Percentiles rank a stretch among this genome's conserved stretches.
phyloP scores from a whole-genome alignment of 345 rosid genomes.

The Melaleuca quinquenervia region DNA sequence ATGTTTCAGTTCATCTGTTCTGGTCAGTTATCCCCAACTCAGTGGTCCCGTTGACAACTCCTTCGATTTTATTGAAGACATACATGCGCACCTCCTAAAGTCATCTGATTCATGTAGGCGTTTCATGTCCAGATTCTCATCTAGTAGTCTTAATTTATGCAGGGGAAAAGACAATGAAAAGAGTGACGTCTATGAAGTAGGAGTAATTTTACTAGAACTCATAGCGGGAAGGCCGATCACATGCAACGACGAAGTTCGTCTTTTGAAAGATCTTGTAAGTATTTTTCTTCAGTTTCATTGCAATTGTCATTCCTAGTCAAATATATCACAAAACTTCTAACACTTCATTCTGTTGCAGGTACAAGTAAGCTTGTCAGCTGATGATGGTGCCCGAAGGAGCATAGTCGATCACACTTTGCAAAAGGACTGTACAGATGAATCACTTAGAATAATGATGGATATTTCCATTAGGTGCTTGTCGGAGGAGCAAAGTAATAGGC shows the following conservation, averaged over 20 bases:
- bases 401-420: slow-evolving; percentile 31
- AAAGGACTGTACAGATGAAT: slow-evolving; percentile 43
- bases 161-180: slow-evolving; percentile 22
- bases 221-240: slow-evolving; percentile 40
- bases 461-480: slow-evolving; percentile 34
- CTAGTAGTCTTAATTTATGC: neutral
- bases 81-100: neutral
- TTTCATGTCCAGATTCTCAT: neutral
- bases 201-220: slow-evolving; percentile 50
- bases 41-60: neutral
- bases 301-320: neutral
- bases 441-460: slow-evolving; percentile 38
- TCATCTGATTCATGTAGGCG: neutral
- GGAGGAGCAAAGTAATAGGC: slow-evolving; percentile 19
- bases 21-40: neutral
- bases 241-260: slow-evolving; percentile 19
- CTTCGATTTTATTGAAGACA: neutral
- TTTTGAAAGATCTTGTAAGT: slow-evolving; percentile 43
- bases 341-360: slow-evolving; percentile 15
- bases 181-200: slow-evolving; percentile 37
- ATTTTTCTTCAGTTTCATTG: neutral
- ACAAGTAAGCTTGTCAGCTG: slow-evolving; percentile 26
- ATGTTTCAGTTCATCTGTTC: neutral
- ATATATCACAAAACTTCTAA: neutral
- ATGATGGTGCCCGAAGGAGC: slow-evolving; percentile 26